Percentiles rank a stretch among this genome's conserved stretches.
phyloP scores from a whole-genome alignment of 257 asterid genomes.

The Dorcoceras hygrometricum region DNA sequence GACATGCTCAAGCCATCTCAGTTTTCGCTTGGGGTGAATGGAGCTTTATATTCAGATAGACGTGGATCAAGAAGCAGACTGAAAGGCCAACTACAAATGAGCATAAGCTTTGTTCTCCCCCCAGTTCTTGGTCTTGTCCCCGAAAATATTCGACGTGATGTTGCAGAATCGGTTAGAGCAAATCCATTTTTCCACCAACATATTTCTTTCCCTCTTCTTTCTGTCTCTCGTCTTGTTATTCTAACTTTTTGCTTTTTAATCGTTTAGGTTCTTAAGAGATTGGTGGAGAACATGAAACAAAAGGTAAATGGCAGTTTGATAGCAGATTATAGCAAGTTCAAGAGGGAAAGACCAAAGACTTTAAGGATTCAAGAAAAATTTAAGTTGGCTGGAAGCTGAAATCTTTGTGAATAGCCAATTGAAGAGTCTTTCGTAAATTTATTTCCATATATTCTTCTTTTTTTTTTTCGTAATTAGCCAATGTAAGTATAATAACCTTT shows the following conservation, averaged over 20 bases:
- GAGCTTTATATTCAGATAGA: constrained; percentile 74
- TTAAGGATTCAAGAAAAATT: constrained; percentile 24
- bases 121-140: constrained; percentile 78
- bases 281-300: constrained; percentile 80
- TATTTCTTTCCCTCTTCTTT: background rate
- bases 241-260: background rate
- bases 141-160: constrained; percentile 69
- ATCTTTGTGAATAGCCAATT: background rate
- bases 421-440: no score
- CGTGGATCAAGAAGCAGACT: constrained; percentile 60
- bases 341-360: constrained; percentile 59
- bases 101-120: constrained; percentile 77
- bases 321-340: constrained; percentile 68
- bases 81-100: constrained; percentile 74
- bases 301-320: constrained; percentile 82
- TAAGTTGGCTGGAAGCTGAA: background rate
- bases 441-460: no score
- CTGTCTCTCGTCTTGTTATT: background rate
- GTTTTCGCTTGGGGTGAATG: constrained; percentile 68
- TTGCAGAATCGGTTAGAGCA: constrained; percentile 74
- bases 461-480: no score
- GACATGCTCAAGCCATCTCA: constrained; percentile 78
- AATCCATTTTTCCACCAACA: constrained; percentile 6
- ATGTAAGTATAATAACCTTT: background rate
- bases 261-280: constrained; percentile 59